Percentiles rank a stretch among this genome's conserved stretches.
phyloP scores from a whole-genome alignment of 1,284 basidiomycete genomes.

The Puccinia hordei region DNA sequence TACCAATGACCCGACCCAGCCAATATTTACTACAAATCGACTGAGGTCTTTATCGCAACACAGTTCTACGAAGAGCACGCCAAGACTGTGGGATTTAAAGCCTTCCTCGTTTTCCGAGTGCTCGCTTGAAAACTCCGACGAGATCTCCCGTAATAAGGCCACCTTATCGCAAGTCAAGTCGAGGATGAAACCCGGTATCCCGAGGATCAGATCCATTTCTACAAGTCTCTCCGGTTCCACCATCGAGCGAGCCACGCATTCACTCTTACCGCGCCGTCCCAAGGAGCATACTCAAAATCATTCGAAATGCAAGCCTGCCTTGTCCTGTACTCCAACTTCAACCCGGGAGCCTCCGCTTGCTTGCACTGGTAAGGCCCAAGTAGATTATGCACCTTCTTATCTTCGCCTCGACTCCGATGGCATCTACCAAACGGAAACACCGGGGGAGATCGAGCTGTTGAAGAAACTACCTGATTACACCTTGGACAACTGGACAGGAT shows the following conservation, averaged over 20 bases:
- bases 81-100: background rate
- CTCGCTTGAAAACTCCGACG: background rate
- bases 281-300: background rate
- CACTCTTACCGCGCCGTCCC: background rate
- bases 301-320: background rate
- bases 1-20: background rate
- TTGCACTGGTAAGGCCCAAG: background rate
- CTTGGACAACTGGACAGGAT: background rate
- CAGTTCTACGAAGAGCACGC: background rate
- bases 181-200: background rate
- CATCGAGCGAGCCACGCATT: background rate
- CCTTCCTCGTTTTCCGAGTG: background rate
- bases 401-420: background rate
- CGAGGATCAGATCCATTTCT: background rate
- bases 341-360: background rate
- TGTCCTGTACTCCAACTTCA: background rate
- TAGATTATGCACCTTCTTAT: background rate
- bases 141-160: background rate
- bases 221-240: background rate
- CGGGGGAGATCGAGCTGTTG: background rate
- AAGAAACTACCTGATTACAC: slow-evolving; percentile 1
- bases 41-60: background rate
- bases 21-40: background rate
- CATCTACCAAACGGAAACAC: background rate
- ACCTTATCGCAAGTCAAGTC: background rate